Percentiles rank a stretch among this genome's conserved stretches.
phyloP scores from a whole-genome alignment of 345 rosid species.

The Hibiscus tridactylites region DNA sequence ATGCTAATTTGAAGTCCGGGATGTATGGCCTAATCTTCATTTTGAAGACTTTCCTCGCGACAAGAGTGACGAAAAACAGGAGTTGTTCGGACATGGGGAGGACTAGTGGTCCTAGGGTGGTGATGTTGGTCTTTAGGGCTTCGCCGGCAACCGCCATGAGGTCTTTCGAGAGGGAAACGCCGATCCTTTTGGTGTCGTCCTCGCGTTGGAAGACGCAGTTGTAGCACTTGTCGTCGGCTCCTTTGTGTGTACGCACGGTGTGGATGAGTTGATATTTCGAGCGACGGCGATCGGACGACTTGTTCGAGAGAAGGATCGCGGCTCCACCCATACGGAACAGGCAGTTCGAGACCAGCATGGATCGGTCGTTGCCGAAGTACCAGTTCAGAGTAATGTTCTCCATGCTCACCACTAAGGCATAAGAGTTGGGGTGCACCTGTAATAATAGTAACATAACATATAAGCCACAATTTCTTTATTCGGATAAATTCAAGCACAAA shows the following conservation, averaged over 20 bases:
- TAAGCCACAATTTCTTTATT: too few relatives aligned
- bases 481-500: background rate
- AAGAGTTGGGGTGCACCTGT: conserved; percentile 44
- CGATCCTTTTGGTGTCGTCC: conserved; percentile 26
- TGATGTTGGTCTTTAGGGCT: conserved; percentile 51
- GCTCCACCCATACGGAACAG: conserved; percentile 51
- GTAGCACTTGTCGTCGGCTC: conserved; percentile 44
- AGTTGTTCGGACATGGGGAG: conserved; percentile 61
- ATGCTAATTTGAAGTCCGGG: conserved; percentile 56
- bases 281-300: conserved; percentile 24
- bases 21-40: conserved; percentile 52
- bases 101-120: conserved; percentile 56
- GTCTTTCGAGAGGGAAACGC: conserved; percentile 48
- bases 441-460: background rate
- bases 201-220: conserved; percentile 45
- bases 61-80: conserved; percentile 31
- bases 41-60: conserved; percentile 38
- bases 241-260: conserved; percentile 57
- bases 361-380: conserved; percentile 45
- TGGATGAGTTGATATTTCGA: conserved; percentile 55
- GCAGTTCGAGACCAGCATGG: conserved; percentile 57
- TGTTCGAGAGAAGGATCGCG: conserved; percentile 49
- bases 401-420: conserved; percentile 56
- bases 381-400: conserved; percentile 42
- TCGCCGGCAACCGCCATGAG: conserved; percentile 56